Evolutionary conservation across 352 stramenopile genomes (phyloP), one percentile per base, ranked within the genome.

Genomic region (Globisporangium apiculatum): DNA sequence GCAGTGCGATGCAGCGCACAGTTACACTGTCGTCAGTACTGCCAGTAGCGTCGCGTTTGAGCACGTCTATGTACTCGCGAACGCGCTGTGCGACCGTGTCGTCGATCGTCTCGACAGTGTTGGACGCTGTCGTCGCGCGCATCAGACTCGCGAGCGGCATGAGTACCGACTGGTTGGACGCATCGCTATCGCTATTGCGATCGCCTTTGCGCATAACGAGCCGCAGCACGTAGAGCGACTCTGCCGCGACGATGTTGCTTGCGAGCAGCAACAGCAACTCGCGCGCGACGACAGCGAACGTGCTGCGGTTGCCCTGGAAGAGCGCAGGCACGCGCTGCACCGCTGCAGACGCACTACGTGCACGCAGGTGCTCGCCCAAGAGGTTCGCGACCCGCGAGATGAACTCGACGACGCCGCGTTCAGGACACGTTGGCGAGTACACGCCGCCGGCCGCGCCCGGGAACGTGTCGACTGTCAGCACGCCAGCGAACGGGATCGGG

Each of bases 391-490:
- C 69, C 14, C 64, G 60, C 41, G 68, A 70, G 0, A 94, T 48
- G 24, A 77, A 86, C 9, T 69, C 51, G 7, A 89, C 64, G 5
- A 89, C 75, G 1, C 77, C 83, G 7, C 69, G 51, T 52, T 94
- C 83, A 3, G 83, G 83, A 7, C 83, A 64, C 0, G 62, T 42
- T 10, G 60, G 31, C 7, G 71, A 75, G 60, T 82, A 94, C 10
- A 60, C 48, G 0, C 80, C 80, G 18, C 75, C 63, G 0, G 74
- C 71, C 41, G 76, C 76, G n/a, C 81, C 81, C 3, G 74, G 61
- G 35, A 94, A 89, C 15, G 69, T 75, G 18, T 91, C 81, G 4
- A 90, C 73, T 0, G 69, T 76, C 6, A 93, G 60, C 4, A 91
- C 54, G 0, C 83, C 83, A 0, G 91, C 64, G 41, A 78, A 91